Conservation (phyloP, 768 basidiomycete species). For the Boletellus sp. region DNA sequence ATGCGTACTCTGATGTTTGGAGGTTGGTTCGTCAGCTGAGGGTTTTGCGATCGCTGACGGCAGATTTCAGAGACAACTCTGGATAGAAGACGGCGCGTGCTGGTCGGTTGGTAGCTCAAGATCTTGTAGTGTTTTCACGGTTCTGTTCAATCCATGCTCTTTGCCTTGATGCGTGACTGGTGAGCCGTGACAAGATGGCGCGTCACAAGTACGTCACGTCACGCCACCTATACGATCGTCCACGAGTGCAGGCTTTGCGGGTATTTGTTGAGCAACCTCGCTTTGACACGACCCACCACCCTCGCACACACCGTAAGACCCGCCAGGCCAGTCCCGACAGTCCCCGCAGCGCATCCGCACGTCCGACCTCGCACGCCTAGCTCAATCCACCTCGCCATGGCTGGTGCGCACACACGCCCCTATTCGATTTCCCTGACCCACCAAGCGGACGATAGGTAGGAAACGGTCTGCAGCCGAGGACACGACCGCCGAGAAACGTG, state of each 20-base stretch:
- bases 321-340: slow-evolving; percentile 6
- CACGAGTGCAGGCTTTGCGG: slow-evolving; percentile 19
- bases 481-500: slow-evolving; percentile 26
- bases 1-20: slow-evolving; percentile 12
- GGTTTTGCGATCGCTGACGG: slow-evolving; percentile 4
- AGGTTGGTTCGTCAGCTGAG: slow-evolving; percentile 14
- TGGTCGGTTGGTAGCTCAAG: slow-evolving; percentile 18
- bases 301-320: not conserved
- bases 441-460: slow-evolving; percentile 28
- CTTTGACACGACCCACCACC: slow-evolving; percentile 17
- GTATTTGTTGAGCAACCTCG: slow-evolving; percentile 19
- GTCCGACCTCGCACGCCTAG: not conserved
- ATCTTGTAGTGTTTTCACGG: slow-evolving; percentile 27
- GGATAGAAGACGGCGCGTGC: slow-evolving; percentile 13
- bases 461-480: slow-evolving; percentile 46
- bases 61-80: slow-evolving; percentile 7
- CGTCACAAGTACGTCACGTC: slow-evolving; percentile 34
- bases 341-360: no score
- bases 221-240: slow-evolving; percentile 16
- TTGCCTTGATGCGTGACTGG: not conserved
- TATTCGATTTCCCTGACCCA: slow-evolving; percentile 9
- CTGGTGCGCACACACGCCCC: slow-evolving; percentile 23
- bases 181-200: slow-evolving; percentile 5
- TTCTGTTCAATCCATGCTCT: slow-evolving; percentile 18
- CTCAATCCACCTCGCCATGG: slow-evolving; percentile 18